Evolutionary conservation across 345 rosid genomes (phyloP).

Genomic region (Hibiscus syriacus): DNA sequence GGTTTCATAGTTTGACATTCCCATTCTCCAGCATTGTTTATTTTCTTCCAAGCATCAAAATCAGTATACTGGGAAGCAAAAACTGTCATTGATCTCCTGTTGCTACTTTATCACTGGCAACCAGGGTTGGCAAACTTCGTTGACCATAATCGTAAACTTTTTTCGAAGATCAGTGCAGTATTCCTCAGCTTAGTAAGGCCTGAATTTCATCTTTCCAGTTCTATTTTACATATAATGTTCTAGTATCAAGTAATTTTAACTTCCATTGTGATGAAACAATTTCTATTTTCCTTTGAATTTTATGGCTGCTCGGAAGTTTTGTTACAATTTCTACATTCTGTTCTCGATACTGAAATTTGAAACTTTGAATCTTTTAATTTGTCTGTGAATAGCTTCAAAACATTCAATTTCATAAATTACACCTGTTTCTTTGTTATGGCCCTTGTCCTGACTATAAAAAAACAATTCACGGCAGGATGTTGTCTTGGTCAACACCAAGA

Average conservation of each 20-base stretch:
- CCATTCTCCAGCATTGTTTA: neutral
- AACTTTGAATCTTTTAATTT: neutral
- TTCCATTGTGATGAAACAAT: neutral
- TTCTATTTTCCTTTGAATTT: neutral
- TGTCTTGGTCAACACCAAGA: neutral
- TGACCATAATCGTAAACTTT: slow-evolving; percentile 58
- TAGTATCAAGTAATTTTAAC: neutral
- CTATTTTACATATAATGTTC: neutral
- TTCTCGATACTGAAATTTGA: neutral
- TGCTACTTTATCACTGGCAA: neutral
- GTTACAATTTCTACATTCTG: no score
- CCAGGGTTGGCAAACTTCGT: slow-evolving; percentile 65
- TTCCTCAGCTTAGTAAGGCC: slow-evolving; percentile 67
- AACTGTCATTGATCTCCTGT: neutral
- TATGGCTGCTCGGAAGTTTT: neutral
- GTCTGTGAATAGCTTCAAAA: neutral
- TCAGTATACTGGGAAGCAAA: neutral
- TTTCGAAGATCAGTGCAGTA: slow-evolving; percentile 58
- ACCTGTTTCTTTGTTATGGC: neutral
- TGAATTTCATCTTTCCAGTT: neutral
- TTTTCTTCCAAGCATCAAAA: neutral
- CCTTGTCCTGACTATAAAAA: neutral
- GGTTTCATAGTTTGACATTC: neutral
- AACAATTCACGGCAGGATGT: neutral
- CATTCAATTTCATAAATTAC: neutral